phyloP scores from a whole-genome alignment of 305 asterid species.

The Euphrasia arctica region DNA sequence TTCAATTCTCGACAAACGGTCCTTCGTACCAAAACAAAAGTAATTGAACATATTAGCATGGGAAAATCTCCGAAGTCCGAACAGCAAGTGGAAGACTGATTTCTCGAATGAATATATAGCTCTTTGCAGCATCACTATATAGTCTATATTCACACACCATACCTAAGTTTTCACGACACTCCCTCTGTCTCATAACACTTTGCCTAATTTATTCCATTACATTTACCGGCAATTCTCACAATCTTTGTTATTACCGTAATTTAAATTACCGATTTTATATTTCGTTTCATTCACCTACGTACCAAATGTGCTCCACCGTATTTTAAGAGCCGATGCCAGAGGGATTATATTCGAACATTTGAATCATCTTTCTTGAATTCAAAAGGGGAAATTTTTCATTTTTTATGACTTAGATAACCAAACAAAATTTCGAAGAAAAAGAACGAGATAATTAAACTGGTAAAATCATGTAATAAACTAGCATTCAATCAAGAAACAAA shows the following conservation, averaged over 20 bases:
- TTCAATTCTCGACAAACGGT: slow-evolving; percentile 79
- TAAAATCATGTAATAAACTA: not conserved
- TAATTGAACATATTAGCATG: not conserved
- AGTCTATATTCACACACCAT: not conserved
- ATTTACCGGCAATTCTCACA: no score
- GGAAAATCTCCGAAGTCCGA: not conserved
- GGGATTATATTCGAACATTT: not conserved
- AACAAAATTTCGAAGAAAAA: not conserved
- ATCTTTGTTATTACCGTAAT: no score
- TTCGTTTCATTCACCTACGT: no score
- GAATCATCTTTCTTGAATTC: slow-evolving; percentile 17
- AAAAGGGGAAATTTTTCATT: not conserved
- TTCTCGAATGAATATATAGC: not conserved
- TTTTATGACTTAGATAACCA: not conserved
- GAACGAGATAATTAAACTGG: not conserved
- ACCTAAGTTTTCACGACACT: not conserved
- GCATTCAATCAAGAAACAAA: slow-evolving; percentile 11
- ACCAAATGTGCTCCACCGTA: no score
- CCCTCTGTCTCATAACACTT: not conserved
- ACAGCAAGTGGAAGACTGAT: not conserved
- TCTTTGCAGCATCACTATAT: slow-evolving; percentile 7
- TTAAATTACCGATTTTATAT: no score
- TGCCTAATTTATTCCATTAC: no score
- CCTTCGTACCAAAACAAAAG: slow-evolving; percentile 38
- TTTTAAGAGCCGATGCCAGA: no score